Evolutionary conservation across 257 asterid genomes (phyloP).

Genomic region (Fraxinus americana): DNA sequence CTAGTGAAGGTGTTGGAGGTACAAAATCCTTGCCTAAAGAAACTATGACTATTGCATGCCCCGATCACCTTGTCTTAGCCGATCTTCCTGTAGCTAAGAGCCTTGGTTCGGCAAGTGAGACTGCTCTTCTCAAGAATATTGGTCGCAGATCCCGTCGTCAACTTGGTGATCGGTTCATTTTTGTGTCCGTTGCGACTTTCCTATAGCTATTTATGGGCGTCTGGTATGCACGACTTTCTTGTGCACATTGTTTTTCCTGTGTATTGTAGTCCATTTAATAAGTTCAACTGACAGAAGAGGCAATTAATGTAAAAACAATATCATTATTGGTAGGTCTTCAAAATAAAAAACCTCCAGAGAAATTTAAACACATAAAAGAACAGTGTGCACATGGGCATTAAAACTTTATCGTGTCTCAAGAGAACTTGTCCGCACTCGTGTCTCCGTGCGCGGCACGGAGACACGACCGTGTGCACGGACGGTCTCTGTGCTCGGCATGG

Average conservation of each 20-base stretch:
- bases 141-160: constrained; percentile 96
- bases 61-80: constrained; percentile 89
- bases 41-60: constrained; percentile 88
- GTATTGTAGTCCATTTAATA: not conserved
- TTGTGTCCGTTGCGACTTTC: constrained; percentile 85
- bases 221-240: constrained; percentile 48
- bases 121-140: constrained; percentile 60
- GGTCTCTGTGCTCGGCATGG: too few species aligned
- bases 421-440: too few species aligned
- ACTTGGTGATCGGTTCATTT: constrained; percentile 96
- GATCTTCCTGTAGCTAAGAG: constrained; percentile 97
- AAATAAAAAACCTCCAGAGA: too few species aligned
- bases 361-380: too few species aligned
- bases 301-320: too few species aligned
- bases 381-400: too few species aligned
- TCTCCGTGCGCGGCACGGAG: too few species aligned
- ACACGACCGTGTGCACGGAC: too few species aligned
- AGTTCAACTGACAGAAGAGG: not conserved
- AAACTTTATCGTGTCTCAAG: too few species aligned
- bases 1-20: constrained; percentile 64
- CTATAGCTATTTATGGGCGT: constrained; percentile 94
- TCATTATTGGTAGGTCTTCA: too few species aligned
- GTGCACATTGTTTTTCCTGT: not conserved
- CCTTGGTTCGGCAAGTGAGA: constrained; percentile 62
- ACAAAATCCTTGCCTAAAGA: constrained; percentile 62